These are phyloP conservation scores for Secale cereale DNA, from an alignment of 176 grass and related monocot species.

Conservation along the genomic window DNA sequence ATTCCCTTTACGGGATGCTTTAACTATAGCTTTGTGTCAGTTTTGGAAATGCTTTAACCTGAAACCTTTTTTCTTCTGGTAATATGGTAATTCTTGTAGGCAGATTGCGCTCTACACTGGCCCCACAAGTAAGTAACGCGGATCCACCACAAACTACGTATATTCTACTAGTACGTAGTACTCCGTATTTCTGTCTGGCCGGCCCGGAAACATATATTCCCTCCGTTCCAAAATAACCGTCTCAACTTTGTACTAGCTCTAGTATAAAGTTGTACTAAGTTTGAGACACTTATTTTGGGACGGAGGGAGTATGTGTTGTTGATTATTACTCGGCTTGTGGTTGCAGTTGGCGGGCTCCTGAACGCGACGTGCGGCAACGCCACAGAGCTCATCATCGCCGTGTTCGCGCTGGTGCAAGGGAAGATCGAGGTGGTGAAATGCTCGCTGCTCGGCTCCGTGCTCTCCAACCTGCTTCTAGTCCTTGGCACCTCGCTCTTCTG, in stretches of 20 bases:
- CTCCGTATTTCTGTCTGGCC: background rate
- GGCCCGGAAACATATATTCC: background rate
- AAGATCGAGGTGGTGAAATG: constrained; percentile 90
- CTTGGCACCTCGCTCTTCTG: constrained; percentile 82
- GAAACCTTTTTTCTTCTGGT: background rate
- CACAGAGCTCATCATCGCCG: constrained; percentile 86
- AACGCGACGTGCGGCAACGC: constrained; percentile 98
- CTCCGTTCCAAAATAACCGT: no score
- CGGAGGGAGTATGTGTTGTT: no score
- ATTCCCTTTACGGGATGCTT: background rate
- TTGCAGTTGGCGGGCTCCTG: constrained; percentile 81
- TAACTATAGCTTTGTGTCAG: background rate
- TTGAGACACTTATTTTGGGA: no score
- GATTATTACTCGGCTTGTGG: background rate
- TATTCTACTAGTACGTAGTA: background rate
- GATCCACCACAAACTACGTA: background rate
- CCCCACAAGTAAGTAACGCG: constrained; percentile 59
- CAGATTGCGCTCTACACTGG: constrained; percentile 82
- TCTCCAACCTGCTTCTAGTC: constrained; percentile 95
- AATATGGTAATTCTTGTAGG: constrained; percentile 34
- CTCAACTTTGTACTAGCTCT: no score
- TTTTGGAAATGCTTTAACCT: background rate
- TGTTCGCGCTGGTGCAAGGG: constrained; percentile 71
- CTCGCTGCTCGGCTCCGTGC: constrained; percentile 84
- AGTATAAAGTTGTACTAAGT: no score